Percentiles rank a stretch among this genome's conserved stretches.
Evolutionary conservation across 768 basidiomycete species (phyloP).

Genomic region (Panus rudis): DNA sequence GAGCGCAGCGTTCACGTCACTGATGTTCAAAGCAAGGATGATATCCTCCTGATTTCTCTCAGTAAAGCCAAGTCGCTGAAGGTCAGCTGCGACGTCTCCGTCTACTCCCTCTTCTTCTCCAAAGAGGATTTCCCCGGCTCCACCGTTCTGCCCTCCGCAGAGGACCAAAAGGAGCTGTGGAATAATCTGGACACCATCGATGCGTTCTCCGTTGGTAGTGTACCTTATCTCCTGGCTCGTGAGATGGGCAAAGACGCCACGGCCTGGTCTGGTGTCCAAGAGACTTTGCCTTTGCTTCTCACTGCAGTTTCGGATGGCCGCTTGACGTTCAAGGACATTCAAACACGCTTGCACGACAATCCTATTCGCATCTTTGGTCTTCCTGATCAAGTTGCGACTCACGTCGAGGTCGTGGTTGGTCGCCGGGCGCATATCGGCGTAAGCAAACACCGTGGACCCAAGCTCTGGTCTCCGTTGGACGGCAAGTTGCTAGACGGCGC

Average conservation of each 20-base stretch:
- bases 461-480: constrained; percentile 77
- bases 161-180: constrained; percentile 85
- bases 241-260: constrained; percentile 56
- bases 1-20: constrained; percentile 85
- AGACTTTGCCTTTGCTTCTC: constrained; percentile 81
- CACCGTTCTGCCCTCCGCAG: constrained; percentile 56
- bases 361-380: constrained; percentile 88
- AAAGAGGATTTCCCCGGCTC: constrained; percentile 64
- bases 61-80: constrained; percentile 92
- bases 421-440: too few relatives aligned
- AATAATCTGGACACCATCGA: constrained; percentile 78
- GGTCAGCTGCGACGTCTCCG: constrained; percentile 93
- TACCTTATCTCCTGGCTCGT: constrained; percentile 68
- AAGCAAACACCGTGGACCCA: constrained; percentile 14
- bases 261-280: constrained; percentile 75
- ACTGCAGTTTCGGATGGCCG: constrained; percentile 77
- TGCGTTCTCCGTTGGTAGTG: constrained; percentile 82
- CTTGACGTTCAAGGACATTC: constrained; percentile 78
- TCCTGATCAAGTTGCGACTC: constrained; percentile 78
- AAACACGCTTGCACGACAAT: constrained; percentile 81
- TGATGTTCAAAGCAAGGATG: constrained; percentile 80
- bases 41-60: constrained; percentile 83
- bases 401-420: constrained; percentile 88
- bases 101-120: constrained; percentile 87
- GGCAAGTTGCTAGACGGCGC: constrained; percentile 57